Conservation (phyloP, 2,329 filamentous ascomycete species). For the Didymella pomorum region DNA sequence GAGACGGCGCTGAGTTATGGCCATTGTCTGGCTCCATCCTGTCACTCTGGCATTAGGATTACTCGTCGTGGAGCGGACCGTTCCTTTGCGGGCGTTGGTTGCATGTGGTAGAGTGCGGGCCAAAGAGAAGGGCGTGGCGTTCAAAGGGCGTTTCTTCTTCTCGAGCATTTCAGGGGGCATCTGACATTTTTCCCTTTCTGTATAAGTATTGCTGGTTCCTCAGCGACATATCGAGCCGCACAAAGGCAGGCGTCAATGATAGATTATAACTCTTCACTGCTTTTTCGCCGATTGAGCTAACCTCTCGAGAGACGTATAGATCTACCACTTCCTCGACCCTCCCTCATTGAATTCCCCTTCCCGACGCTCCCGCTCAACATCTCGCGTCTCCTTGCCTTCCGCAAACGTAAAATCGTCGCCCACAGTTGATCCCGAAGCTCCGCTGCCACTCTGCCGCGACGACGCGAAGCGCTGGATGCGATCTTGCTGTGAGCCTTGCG, state of each 20-base stretch:
- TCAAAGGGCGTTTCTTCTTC: constrained; percentile 2
- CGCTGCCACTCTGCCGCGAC: constrained; percentile 29
- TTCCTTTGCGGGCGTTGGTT: not conserved
- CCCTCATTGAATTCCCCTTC: constrained; percentile 56
- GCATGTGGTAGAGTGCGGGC: not conserved
- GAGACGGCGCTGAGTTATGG: not conserved
- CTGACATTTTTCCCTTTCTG: constrained; percentile 13
- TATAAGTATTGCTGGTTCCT: constrained; percentile 23
- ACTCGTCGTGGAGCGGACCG: not conserved
- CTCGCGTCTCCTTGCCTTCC: constrained; percentile 53
- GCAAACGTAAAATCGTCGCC: constrained; percentile 58
- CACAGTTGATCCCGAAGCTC: constrained; percentile 43
- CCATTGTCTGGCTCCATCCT: not conserved
- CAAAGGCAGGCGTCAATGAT: not conserved
- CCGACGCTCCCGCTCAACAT: constrained; percentile 54
- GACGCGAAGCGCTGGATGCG: constrained; percentile 27
- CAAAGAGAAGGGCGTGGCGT: constrained; percentile 3
- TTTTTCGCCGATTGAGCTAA: too few species aligned
- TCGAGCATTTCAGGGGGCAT: constrained; percentile 15
- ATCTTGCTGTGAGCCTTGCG: constrained; percentile 15
- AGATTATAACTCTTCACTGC: constrained; percentile 1
- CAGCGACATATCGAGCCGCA: constrained; percentile 15
- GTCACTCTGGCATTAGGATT: not conserved
- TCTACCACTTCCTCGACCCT: constrained; percentile 44
- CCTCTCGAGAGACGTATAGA: too few species aligned